Conservation (phyloP, 345 rosid genomes). For the Gossypium australe region DNA sequence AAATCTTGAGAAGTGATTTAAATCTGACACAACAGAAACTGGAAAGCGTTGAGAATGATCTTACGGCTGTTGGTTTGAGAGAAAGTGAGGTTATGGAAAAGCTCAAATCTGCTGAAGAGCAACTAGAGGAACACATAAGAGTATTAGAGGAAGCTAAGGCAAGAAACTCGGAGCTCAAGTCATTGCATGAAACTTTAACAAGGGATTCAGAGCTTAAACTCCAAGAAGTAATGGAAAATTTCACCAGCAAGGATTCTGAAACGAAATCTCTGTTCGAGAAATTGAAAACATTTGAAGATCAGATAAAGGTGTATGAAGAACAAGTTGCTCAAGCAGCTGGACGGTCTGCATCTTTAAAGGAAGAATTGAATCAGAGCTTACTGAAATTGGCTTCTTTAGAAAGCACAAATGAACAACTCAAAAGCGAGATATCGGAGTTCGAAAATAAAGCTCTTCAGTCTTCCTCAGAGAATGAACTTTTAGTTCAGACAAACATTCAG, state of each 20-base stretch:
- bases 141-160: slow-evolving; percentile 50
- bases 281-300: slow-evolving; percentile 51
- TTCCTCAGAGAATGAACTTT: slow-evolving; percentile 56
- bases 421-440: slow-evolving; percentile 46
- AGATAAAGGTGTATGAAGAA: slow-evolving; percentile 51
- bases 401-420: slow-evolving; percentile 54
- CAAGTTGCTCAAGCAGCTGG: slow-evolving; percentile 55
- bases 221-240: slow-evolving; percentile 50
- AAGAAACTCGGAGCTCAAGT: slow-evolving; percentile 59
- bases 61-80: slow-evolving; percentile 52
- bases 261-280: slow-evolving; percentile 61
- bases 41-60: slow-evolving; percentile 59
- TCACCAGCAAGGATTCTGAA: slow-evolving; percentile 69
- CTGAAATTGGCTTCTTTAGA: slow-evolving; percentile 54
- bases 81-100: slow-evolving; percentile 66
- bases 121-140: slow-evolving; percentile 48
- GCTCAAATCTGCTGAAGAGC: slow-evolving; percentile 71
- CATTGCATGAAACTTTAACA: slow-evolving; percentile 43
- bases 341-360: slow-evolving; percentile 53
- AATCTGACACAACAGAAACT: slow-evolving; percentile 54
- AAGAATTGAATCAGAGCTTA: slow-evolving; percentile 58
- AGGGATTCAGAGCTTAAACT: slow-evolving; percentile 64
- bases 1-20: slow-evolving; percentile 63
- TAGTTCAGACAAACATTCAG: slow-evolving; percentile 71
- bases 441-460: slow-evolving; percentile 57